phyloP scores from a whole-genome alignment of 225 moss, liverwort and hornwort genomes.

The Straminergon stramineum region DNA sequence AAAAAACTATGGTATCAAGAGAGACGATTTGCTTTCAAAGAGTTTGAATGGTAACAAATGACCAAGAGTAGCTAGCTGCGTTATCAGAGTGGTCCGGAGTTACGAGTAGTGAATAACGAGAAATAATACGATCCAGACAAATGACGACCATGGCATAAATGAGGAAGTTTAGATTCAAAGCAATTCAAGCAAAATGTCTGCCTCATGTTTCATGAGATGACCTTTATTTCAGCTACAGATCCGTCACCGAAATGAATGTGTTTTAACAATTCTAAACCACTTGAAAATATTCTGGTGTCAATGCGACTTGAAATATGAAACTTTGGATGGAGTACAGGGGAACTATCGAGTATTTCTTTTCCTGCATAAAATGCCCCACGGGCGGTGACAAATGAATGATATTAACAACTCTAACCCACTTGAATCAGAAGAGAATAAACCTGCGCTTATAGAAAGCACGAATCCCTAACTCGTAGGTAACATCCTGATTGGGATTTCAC shows the following conservation, averaged over 20 bases:
- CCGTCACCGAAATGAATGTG: background rate
- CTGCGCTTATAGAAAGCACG: background rate
- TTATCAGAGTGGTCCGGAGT: background rate
- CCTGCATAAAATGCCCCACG: background rate
- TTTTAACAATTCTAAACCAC: background rate
- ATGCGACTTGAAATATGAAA: background rate
- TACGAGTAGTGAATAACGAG: background rate
- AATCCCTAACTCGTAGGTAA: background rate
- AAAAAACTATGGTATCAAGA: background rate
- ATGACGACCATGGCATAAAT: background rate
- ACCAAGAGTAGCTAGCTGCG: background rate
- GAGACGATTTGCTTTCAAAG: background rate
- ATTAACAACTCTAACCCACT: background rate
- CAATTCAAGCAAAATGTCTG: background rate
- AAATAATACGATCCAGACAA: background rate
- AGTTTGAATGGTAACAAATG: background rate
- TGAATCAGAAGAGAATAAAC: background rate
- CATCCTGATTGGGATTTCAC: background rate
- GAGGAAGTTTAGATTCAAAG: background rate
- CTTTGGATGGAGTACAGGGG: background rate
- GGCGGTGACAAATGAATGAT: background rate
- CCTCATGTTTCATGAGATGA: background rate
- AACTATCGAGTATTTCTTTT: background rate
- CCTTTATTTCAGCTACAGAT: background rate
- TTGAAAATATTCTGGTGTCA: background rate